Evolutionary conservation across 306 rosid species (phyloP).

Genomic region (Vigna unguiculata): DNA sequence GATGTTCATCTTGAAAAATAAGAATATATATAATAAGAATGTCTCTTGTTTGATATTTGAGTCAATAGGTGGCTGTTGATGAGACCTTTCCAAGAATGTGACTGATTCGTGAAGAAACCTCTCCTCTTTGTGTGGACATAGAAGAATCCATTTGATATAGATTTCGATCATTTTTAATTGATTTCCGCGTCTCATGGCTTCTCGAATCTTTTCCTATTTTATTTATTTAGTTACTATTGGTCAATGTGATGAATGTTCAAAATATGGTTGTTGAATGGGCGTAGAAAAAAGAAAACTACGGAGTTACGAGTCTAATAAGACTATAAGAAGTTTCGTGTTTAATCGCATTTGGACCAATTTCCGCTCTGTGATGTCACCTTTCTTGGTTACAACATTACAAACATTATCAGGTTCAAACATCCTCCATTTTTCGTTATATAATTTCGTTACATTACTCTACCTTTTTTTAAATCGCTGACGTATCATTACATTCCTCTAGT

Average conservation of each 20-base stretch:
- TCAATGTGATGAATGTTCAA: neutral
- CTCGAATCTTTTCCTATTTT: neutral
- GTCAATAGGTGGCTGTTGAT: neutral
- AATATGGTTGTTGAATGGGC: neutral
- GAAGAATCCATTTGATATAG: neutral
- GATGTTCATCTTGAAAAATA: too few species aligned
- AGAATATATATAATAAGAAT: too few species aligned
- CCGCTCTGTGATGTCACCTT: neutral
- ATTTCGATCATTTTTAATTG: neutral
- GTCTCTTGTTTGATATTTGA: neutral
- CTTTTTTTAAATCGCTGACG: too few species aligned
- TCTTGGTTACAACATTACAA: neutral
- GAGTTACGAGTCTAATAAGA: neutral
- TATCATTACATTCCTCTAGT: too few species aligned
- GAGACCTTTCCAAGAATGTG: neutral
- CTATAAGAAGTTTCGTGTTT: neutral
- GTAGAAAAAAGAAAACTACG: neutral
- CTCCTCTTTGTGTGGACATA: neutral
- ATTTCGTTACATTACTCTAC: neutral
- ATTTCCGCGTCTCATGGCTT: conserved; percentile 2
- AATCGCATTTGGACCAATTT: conserved; percentile 6
- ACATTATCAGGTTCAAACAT: conserved; percentile 1
- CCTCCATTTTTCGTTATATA: neutral
- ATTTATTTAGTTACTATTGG: neutral
- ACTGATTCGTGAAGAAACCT: neutral